These are phyloP conservation scores for Actinidia arguta DNA, from an alignment of 179 eudicot species.

Conservation along the genomic window DNA sequence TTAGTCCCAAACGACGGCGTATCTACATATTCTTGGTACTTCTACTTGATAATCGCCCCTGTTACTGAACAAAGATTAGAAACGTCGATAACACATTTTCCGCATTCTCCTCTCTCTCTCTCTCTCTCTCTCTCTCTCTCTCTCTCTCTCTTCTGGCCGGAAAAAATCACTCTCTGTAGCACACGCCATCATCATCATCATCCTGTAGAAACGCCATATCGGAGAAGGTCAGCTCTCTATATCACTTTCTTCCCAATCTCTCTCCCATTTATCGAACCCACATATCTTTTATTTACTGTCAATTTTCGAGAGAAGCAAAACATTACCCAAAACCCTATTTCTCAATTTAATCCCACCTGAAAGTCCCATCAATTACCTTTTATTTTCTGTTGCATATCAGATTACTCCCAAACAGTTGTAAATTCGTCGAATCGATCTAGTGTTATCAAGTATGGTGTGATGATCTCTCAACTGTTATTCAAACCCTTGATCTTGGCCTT, in stretches of 20 bases:
- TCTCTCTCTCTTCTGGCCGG: not conserved
- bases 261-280: not conserved
- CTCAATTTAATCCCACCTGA: not conserved
- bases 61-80: too few species aligned
- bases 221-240: slow-evolving; percentile 13
- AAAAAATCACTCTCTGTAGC: not conserved
- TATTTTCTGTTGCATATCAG: slow-evolving; percentile 1
- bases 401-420: not conserved
- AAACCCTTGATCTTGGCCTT: not conserved
- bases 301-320: not conserved
- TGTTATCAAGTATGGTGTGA: not conserved
- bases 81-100: too few species aligned
- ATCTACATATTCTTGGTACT: too few species aligned
- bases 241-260: not conserved
- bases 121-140: not conserved
- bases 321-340: slow-evolving; percentile 16
- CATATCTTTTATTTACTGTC: not conserved
- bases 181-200: not conserved
- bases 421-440: not conserved
- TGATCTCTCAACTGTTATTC: not conserved
- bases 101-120: not conserved
- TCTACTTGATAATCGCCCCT: too few species aligned
- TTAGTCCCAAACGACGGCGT: too few species aligned
- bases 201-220: not conserved
- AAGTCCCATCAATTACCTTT: not conserved